Evolutionary conservation across 805 yeast species (phyloP), one percentile per base, ranked within the genome.

Genomic region (Schizosaccharomyces osmophilus): DNA sequence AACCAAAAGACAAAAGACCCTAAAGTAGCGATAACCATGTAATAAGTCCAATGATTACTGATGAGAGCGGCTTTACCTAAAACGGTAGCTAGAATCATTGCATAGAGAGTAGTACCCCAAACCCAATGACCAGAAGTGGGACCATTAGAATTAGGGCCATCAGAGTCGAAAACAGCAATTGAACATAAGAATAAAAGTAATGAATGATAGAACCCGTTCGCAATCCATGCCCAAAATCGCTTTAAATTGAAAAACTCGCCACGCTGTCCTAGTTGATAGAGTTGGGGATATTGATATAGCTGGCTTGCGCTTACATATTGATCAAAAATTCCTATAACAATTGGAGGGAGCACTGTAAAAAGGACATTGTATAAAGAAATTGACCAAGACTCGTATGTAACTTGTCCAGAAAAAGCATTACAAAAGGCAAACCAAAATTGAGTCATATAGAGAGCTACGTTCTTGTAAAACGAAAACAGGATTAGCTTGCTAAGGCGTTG

Each of bases 371-470:
- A 94, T 66, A 86, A 85, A 0, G 98, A 93, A 70, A 94, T 81
- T 0, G 97, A 87, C 99, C 99, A 93, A 0, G 97, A 89, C 71
- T 93, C 99, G 70, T 85, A 85, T 67, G 93, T 83, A 0, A 95
- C 87, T 73, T 93, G 96, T 19, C 99, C 99, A 26, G 96, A 87
- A 69, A 81, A 93, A 4, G 87, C 90, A 70, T 89, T 93, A 63
- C 82, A 78, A 70, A 93, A 93, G 24, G 90, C 97, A 72, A 79
- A 93, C 98, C 98, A 93, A 72, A 93, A 93, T 73, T 93, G 98
- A 2, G 97, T 87, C 95, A 93, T 86, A 73, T 90, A 94, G 63
- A 93, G 78, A 1, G 96, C 87, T 68, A 93, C 86, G 69, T 93
- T 93, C 73, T 93, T 93, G 80, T 93, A 93, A 68, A 93, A 93